Conservation (phyloP, 805 yeast genomes). For the Yarrowia alimentaria region DNA sequence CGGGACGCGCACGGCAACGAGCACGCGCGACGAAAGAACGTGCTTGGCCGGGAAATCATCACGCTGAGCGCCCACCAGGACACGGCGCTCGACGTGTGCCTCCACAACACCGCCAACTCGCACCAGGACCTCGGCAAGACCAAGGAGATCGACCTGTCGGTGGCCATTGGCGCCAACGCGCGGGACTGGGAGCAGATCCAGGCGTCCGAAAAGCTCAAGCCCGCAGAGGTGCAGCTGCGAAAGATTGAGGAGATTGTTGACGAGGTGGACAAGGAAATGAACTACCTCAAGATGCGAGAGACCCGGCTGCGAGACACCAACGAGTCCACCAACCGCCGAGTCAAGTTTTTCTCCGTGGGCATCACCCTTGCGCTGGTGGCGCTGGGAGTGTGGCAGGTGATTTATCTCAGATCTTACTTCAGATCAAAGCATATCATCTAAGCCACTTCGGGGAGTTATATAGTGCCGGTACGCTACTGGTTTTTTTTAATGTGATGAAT, state of each 20-base stretch:
- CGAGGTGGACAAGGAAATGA: conserved; percentile 76
- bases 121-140: conserved; percentile 44
- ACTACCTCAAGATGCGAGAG: conserved; percentile 83
- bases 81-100: conserved; percentile 88
- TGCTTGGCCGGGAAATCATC: conserved; percentile 67
- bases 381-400: conserved; percentile 90
- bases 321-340: conserved; percentile 92
- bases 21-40: conserved; percentile 71
- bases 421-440: conserved; percentile 45
- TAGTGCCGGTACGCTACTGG: too few relatives aligned
- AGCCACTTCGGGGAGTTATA: too few relatives aligned
- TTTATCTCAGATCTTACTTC: conserved; percentile 90
- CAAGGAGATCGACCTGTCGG: conserved; percentile 83
- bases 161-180: conserved; percentile 94
- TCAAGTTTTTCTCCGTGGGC: conserved; percentile 75
- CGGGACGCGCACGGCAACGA: conserved; percentile 80
- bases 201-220: conserved; percentile 88
- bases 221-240: conserved; percentile 86
- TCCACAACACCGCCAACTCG: conserved; percentile 54
- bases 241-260: conserved; percentile 80
- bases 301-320: conserved; percentile 93
- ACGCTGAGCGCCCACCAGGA: conserved; percentile 83
- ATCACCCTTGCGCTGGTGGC: conserved; percentile 67
- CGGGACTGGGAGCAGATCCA: conserved; percentile 97
- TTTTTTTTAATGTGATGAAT: too few relatives aligned